phyloP scores from a whole-genome alignment of 2,329 filamentous ascomycete species.

The Spiromastix sp. region DNA sequence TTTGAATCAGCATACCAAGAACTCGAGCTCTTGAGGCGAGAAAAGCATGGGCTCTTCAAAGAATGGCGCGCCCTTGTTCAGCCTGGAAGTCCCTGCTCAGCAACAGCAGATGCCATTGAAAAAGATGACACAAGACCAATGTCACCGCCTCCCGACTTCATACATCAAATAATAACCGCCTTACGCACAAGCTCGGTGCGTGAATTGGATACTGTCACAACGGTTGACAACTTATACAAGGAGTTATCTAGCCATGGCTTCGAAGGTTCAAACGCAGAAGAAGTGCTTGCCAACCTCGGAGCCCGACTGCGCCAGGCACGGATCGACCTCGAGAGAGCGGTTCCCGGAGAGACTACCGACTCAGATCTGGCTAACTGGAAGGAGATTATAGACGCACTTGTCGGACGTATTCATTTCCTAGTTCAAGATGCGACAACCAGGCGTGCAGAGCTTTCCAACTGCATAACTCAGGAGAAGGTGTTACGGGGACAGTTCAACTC shows the following conservation, averaged over 20 bases:
- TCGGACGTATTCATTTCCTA: slow-evolving; percentile 27
- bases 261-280: slow-evolving; percentile 18
- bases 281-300: slow-evolving; percentile 28
- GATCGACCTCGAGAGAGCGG: slow-evolving; percentile 31
- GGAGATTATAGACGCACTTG: slow-evolving; percentile 30
- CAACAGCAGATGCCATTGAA: slow-evolving; percentile 10
- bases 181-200: slow-evolving; percentile 25
- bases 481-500: slow-evolving; percentile 36
- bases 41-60: slow-evolving; percentile 30
- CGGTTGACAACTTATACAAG: slow-evolving; percentile 24
- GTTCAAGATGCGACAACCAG: slow-evolving; percentile 25
- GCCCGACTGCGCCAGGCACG: slow-evolving; percentile 32
- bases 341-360: slow-evolving; percentile 34
- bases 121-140: too few relatives aligned
- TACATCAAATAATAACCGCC: slow-evolving; percentile 26
- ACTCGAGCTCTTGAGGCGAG: slow-evolving; percentile 28
- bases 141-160: slow-evolving; percentile 29
- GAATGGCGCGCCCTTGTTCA: slow-evolving; percentile 25
- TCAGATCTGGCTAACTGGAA: slow-evolving; percentile 28
- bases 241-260: slow-evolving; percentile 33
- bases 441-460: slow-evolving; percentile 21
- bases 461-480: slow-evolving; percentile 28
- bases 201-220: slow-evolving; percentile 28
- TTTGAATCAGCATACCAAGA: slow-evolving; percentile 22
- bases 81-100: slow-evolving; percentile 11